phyloP scores from a whole-genome alignment of 495 filamentous ascomycete genomes.

The Bryoglossum gracile region DNA sequence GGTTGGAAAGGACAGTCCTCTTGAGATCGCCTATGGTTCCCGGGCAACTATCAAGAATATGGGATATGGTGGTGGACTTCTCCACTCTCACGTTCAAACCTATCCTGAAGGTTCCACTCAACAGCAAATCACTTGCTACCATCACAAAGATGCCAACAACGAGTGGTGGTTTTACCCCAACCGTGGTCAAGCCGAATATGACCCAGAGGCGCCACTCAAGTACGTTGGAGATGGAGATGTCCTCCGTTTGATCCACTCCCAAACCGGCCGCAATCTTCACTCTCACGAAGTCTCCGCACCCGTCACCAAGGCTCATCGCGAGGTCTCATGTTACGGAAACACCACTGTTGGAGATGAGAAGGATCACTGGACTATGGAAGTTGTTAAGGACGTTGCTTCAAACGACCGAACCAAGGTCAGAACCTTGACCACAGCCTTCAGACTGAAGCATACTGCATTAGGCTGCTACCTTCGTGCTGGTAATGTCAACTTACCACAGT shows the following conservation, averaged over 20 bases:
- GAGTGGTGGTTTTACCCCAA: constrained; percentile 99
- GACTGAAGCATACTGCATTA: constrained; percentile 72
- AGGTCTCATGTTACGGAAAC: constrained; percentile 95
- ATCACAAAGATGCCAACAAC: constrained; percentile 99
- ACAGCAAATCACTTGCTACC: constrained; percentile 97
- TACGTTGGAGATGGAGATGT: constrained; percentile 72
- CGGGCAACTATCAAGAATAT: constrained; percentile 95
- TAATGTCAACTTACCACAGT: constrained; percentile 94
- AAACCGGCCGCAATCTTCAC: constrained; percentile 94
- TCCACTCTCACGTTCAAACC: constrained; percentile 94
- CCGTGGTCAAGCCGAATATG: constrained; percentile 64
- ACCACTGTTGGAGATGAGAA: constrained; percentile 96
- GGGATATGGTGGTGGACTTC: constrained; percentile 96
- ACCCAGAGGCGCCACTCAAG: constrained; percentile 55
- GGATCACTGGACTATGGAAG: constrained; percentile 94
- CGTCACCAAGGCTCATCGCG: constrained; percentile 78
- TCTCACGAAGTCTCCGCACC: constrained; percentile 86
- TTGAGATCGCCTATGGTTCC: constrained; percentile 85
- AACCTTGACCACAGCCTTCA: constrained; percentile 89
- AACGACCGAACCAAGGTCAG: constrained; percentile 78
- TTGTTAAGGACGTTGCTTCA: constrained; percentile 81
- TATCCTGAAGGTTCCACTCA: constrained; percentile 91
- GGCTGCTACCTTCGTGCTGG: constrained; percentile 94
- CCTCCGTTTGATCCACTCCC: constrained; percentile 86
- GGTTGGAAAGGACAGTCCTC: constrained; percentile 85